Conservation (phyloP, 1,139 yeast genomes). For the Candida tetrigidarum region DNA sequence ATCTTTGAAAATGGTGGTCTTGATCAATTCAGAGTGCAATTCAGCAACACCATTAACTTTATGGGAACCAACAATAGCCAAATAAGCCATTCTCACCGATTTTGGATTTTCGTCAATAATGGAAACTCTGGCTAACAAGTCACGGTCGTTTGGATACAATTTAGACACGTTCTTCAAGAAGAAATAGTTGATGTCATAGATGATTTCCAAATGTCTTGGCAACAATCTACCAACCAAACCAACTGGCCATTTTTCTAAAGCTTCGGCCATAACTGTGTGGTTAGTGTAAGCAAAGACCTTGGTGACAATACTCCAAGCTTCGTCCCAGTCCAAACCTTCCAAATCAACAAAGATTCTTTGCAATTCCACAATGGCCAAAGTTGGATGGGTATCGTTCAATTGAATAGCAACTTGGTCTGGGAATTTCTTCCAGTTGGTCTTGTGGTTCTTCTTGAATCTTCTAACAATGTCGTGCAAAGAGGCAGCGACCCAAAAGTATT, state of each 20-base stretch:
- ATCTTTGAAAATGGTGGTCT: conserved; percentile 88
- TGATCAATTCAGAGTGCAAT: conserved; percentile 88
- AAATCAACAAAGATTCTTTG: conserved; percentile 85
- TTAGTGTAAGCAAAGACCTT: conserved; percentile 89
- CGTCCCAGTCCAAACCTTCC: conserved; percentile 79
- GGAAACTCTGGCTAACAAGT: conserved; percentile 71
- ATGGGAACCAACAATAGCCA: conserved; percentile 92
- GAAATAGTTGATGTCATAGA: conserved; percentile 81
- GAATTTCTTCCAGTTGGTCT: conserved; percentile 75
- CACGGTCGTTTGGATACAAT: conserved; percentile 73
- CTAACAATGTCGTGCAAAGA: conserved; percentile 90
- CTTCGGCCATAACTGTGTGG: conserved; percentile 95
- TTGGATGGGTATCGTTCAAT: conserved; percentile 94
- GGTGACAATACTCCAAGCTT: conserved; percentile 86
- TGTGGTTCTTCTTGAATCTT: conserved; percentile 80
- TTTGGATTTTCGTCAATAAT: conserved; percentile 84
- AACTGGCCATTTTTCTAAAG: conserved; percentile 95
- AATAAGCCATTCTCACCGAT: conserved; percentile 89
- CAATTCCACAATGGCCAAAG: conserved; percentile 87
- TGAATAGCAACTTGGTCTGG: conserved; percentile 91
- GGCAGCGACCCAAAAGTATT: conserved; percentile 97
- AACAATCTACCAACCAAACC: conserved; percentile 74
- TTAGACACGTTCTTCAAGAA: conserved; percentile 79
- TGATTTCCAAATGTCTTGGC: conserved; percentile 92
- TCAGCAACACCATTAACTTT: conserved; percentile 97